Percentiles rank a stretch among this genome's conserved stretches.
Conservation (phyloP, 2,329 filamentous ascomycete genomes). For the Aspergillus sp. region DNA sequence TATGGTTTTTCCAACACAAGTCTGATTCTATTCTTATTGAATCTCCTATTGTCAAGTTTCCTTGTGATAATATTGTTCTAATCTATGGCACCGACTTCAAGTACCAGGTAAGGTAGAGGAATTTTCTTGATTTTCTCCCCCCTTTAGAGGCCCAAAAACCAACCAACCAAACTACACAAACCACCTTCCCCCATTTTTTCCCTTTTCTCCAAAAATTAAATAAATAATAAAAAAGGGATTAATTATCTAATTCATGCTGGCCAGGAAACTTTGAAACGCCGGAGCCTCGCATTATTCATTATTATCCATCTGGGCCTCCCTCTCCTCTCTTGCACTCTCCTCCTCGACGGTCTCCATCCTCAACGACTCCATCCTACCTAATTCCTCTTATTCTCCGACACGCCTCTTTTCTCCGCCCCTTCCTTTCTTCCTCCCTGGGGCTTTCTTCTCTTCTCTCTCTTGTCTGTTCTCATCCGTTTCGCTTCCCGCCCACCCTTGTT, state of each 20-base stretch:
- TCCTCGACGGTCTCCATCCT: slow-evolving; percentile 3
- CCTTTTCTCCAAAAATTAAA: not conserved
- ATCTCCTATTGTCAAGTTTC: too few species aligned
- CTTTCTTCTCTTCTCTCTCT: slow-evolving; percentile 9
- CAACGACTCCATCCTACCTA: slow-evolving; percentile 7
- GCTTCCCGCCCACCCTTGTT: slow-evolving; percentile 16
- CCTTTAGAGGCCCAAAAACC: not conserved
- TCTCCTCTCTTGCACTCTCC: slow-evolving; percentile 9
- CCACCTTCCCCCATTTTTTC: not conserved
- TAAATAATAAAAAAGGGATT: slow-evolving; percentile 7
- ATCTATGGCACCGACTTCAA: too few species aligned
- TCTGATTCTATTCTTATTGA: too few species aligned
- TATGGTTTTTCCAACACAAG: too few species aligned
- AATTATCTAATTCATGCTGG: slow-evolving; percentile 24
- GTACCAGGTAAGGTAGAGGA: too few species aligned
- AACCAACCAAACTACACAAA: not conserved
- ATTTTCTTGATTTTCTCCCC: too few species aligned
- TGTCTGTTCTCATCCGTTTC: slow-evolving; percentile 8
- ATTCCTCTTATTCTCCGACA: slow-evolving; percentile 11
- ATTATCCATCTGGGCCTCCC: slow-evolving; percentile 11
- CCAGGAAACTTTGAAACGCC: slow-evolving; percentile 23
- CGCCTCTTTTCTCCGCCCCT: slow-evolving; percentile 9
- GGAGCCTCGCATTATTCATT: slow-evolving; percentile 18
- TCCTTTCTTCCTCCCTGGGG: slow-evolving; percentile 7
- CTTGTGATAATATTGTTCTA: too few species aligned